Percentiles rank a stretch among this genome's conserved stretches.
These are phyloP conservation scores for Omphalotus olearius DNA, from an alignment of 1,284 basidiomycete species.

Conservation along the genomic window DNA sequence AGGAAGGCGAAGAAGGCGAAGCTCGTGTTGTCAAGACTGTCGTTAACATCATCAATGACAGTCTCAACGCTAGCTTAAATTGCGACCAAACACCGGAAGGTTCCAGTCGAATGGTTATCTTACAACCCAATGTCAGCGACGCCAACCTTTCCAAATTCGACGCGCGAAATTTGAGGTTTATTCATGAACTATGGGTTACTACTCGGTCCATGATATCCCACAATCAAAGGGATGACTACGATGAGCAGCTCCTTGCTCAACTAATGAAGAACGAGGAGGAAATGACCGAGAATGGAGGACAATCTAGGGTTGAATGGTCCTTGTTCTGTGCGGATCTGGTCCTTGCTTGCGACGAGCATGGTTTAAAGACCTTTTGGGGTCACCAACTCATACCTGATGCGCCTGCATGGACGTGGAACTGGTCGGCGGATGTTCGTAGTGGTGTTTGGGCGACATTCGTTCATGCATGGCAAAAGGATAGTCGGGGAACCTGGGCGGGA, in stretches of 20 bases:
- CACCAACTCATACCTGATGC: constrained; percentile 22
- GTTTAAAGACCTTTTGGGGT: constrained; percentile 53
- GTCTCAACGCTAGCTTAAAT: constrained; percentile 1
- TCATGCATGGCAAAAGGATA: constrained; percentile 45
- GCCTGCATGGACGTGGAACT: constrained; percentile 30
- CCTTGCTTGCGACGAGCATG: constrained; percentile 38
- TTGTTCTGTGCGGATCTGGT: constrained; percentile 48
- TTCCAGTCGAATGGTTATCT: neutral
- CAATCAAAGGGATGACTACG: constrained; percentile 36
- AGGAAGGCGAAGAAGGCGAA: constrained; percentile 8
- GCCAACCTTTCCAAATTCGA: constrained; percentile 14
- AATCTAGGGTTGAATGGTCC: constrained; percentile 51
- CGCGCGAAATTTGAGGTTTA: constrained; percentile 41
- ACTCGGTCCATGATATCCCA: constrained; percentile 39
- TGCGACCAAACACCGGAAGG: neutral
- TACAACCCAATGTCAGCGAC: constrained; percentile 8
- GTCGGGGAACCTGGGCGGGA: constrained; percentile 46
- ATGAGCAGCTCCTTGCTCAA: constrained; percentile 39
- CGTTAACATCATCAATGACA: neutral
- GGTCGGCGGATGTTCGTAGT: constrained; percentile 33
- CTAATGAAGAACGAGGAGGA: constrained; percentile 45
- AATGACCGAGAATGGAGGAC: constrained; percentile 42
- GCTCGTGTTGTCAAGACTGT: constrained; percentile 2
- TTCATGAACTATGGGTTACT: constrained; percentile 51
- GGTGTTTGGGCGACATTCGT: constrained; percentile 53